These are phyloP conservation scores for Arbutus unedo DNA, from an alignment of 148 eudicot genomes.

Conservation along the genomic window DNA sequence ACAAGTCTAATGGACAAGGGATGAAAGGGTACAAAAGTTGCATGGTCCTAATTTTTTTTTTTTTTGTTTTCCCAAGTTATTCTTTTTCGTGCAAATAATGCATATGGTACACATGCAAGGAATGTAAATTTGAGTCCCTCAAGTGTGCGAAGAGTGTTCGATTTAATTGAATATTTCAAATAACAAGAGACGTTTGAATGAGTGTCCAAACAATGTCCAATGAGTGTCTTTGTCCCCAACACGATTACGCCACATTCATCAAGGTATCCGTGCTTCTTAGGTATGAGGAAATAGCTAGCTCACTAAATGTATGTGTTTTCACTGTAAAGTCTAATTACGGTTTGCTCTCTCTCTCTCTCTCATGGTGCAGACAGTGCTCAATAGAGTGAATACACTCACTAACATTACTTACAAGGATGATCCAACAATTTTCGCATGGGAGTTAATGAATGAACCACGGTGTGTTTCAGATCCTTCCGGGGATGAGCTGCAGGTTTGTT, in stretches of 20 bases:
- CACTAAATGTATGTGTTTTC: background rate
- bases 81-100: background rate
- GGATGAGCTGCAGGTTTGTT: constrained; percentile 60
- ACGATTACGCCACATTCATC: background rate
- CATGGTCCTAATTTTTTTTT: background rate
- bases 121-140: background rate
- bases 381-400: constrained; percentile 67
- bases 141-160: background rate
- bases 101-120: background rate
- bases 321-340: background rate
- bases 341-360: background rate
- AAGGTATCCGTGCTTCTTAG: background rate
- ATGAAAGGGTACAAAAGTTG: background rate
- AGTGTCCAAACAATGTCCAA: background rate
- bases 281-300: background rate
- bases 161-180: background rate
- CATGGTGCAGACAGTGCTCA: constrained; percentile 55
- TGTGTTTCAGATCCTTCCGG: constrained; percentile 77
- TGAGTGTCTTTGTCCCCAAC: background rate
- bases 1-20: background rate
- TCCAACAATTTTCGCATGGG: constrained; percentile 91
- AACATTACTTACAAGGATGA: constrained; percentile 86
- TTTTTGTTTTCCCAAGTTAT: background rate
- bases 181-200: background rate
- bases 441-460: constrained; percentile 79